Base-by-base conservation (phyloP, 2,329 filamentous ascomycete genomes). In the Phaeosphaeria sp. region DNA sequence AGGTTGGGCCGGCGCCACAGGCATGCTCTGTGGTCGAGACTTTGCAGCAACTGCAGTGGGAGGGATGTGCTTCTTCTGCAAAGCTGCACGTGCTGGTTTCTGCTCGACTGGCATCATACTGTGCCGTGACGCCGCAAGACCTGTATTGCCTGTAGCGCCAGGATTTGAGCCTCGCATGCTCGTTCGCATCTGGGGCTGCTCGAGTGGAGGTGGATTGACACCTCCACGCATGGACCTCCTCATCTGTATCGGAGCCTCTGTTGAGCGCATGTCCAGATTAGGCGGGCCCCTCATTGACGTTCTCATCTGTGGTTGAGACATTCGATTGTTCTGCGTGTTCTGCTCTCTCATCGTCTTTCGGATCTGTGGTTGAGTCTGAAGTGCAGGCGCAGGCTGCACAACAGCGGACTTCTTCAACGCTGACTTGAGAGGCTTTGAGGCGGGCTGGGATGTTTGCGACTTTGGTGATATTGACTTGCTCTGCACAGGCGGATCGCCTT, bases 1-100 rank as follows among this genome's bases (percentile, higher is more conserved):
- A 11, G 64, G 56, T 18, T 57, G 62, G 2, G 55, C 54, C 11
- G 54, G 21, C 17, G 57, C 48, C 18, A 56, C 67, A 43, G 70
- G 64, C 33, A 68, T 60, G 41, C 68, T 74, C 47, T 75, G 70
- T 50, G 71, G 72, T 42, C 71, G 65, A 43, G 65, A 46, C 20
- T 68, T 69, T 17, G 63, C 23, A 25, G 59, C 58, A 23, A 58
- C 55, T 27, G 59, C 64, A 20, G 65, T 59, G 21, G 72, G 56
- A 22, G 74, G 74, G n/a, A 77, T 74, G 44, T 77, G 72, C 55
- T 67, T 77, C 66, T 78, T 78, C 54, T 78, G 77, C 10, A 79
- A 60, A 20, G 78, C 73, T 21, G 74, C 76, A 54, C 68, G 71
- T 15, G 72, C 69, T 20, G 70, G 62, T 23, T 64, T 74, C 1